These are phyloP conservation scores for Eucalyptus curtisii DNA, from an alignment of 345 rosid genomes.

Conservation along the genomic window DNA sequence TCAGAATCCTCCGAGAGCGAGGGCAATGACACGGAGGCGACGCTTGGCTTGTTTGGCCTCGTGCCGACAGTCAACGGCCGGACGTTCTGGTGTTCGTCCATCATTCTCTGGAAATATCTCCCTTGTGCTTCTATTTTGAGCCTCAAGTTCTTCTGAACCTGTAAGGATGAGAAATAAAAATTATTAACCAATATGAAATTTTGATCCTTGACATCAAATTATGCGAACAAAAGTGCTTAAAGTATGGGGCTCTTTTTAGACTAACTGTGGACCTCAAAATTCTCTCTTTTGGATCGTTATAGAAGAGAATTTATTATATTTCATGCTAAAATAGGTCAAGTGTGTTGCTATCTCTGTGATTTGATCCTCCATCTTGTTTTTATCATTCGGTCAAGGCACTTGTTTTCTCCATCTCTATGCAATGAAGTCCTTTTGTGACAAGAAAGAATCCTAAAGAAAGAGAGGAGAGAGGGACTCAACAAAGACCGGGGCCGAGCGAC, in stretches of 20 bases:
- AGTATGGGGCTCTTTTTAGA: background rate
- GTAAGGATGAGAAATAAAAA: background rate
- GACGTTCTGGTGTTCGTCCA: conserved; percentile 10
- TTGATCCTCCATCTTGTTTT: background rate
- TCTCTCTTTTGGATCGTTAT: background rate
- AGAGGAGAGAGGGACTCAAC: background rate
- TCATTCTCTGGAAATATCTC: conserved; percentile 32
- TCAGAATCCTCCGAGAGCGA: background rate
- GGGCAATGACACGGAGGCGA: background rate
- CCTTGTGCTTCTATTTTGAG: conserved; percentile 43
- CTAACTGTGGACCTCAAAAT: background rate
- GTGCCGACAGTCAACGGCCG: background rate
- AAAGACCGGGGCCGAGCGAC: background rate
- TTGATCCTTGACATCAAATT: background rate
- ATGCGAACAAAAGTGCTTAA: background rate
- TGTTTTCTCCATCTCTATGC: background rate
- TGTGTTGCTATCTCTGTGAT: background rate
- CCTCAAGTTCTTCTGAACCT: conserved; percentile 42
- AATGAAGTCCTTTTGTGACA: background rate
- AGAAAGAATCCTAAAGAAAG: background rate
- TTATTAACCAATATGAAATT: background rate
- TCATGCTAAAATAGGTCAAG: background rate
- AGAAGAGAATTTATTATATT: background rate
- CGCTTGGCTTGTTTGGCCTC: background rate
- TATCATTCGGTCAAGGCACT: background rate